phyloP scores from a whole-genome alignment of 768 basidiomycete genomes.

The Chiua virens region DNA sequence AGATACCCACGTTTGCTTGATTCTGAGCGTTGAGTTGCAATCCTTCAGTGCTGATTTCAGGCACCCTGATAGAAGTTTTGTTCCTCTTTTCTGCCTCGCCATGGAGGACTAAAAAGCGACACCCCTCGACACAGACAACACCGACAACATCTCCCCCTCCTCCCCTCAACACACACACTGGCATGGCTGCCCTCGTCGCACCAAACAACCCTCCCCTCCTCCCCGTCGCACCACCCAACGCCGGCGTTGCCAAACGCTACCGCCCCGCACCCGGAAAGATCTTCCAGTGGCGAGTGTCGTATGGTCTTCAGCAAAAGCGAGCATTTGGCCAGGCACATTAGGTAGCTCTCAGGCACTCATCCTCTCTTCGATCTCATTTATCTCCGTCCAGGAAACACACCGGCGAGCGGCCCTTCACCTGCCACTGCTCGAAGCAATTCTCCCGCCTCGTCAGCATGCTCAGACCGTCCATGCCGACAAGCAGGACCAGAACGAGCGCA shows the following conservation, averaged over 20 bases:
- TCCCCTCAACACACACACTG: neutral
- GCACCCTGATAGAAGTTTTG: slow-evolving; percentile 34
- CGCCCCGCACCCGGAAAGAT: slow-evolving; percentile 88
- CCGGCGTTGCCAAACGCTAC: slow-evolving; percentile 60
- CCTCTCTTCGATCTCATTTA: slow-evolving; percentile 23
- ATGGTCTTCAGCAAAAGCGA: slow-evolving; percentile 97
- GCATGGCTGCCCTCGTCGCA: slow-evolving; percentile 38
- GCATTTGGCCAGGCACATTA: slow-evolving; percentile 92
- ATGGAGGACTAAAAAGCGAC: slow-evolving; percentile 38
- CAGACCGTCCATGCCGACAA: slow-evolving; percentile 98
- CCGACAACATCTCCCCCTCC: slow-evolving; percentile 8
- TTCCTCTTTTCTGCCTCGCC: slow-evolving; percentile 33
- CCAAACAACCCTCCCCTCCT: slow-evolving; percentile 20
- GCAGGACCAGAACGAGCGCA: slow-evolving; percentile 81
- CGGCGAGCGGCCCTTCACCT: slow-evolving; percentile 93
- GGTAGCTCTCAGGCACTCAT: slow-evolving; percentile 53
- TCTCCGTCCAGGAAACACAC: slow-evolving; percentile 82
- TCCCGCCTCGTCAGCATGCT: slow-evolving; percentile 94
- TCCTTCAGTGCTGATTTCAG: slow-evolving; percentile 33
- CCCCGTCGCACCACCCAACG: slow-evolving; percentile 10
- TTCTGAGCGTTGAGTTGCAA: slow-evolving; percentile 29
- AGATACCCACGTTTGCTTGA: no score
- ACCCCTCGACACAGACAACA: slow-evolving; percentile 22
- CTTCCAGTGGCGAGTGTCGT: slow-evolving; percentile 93
- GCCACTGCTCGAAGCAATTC: slow-evolving; percentile 95